These are phyloP conservation scores for Leishmania guyanensis DNA, from an alignment of 208 protist genomes.

Conservation along the genomic window DNA sequence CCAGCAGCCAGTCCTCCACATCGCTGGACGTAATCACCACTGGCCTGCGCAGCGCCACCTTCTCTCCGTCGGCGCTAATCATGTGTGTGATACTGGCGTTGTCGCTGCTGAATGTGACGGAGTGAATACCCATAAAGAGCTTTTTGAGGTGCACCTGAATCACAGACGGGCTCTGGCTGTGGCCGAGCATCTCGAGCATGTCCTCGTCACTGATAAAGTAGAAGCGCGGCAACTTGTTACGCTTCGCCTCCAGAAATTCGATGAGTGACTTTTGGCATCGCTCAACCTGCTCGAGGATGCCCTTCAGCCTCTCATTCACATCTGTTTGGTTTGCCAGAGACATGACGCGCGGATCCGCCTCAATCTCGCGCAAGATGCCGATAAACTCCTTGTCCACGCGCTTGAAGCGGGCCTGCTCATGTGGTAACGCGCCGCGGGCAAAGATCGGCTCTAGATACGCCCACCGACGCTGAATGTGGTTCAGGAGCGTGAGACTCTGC, in stretches of 20 bases:
- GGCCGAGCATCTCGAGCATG: conserved; percentile 97
- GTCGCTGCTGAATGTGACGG: conserved; percentile 80
- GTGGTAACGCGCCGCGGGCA: conserved; percentile 93
- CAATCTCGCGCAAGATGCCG: conserved; percentile 88
- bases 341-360: conserved; percentile 92
- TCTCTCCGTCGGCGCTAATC: conserved; percentile 88
- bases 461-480: conserved; percentile 97
- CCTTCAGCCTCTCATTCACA: conserved; percentile 84
- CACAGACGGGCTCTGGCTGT: conserved; percentile 91
- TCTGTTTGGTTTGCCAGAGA: conserved; percentile 83
- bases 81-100: conserved; percentile 89
- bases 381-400: conserved; percentile 96
- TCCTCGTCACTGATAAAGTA: conserved; percentile 99
- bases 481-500: conserved; percentile 86
- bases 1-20: conserved; percentile 94
- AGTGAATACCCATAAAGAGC: conserved; percentile 94
- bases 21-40: conserved; percentile 88
- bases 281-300: conserved; percentile 95
- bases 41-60: conserved; percentile 60
- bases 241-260: conserved; percentile 98
- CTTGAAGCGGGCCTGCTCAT: conserved; percentile 96
- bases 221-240: conserved; percentile 94
- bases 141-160: conserved; percentile 95
- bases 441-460: conserved; percentile 99
- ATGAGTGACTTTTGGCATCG: conserved; percentile 96